phyloP scores from a whole-genome alignment of 495 filamentous ascomycete genomes.

The Daldinia grandis region DNA sequence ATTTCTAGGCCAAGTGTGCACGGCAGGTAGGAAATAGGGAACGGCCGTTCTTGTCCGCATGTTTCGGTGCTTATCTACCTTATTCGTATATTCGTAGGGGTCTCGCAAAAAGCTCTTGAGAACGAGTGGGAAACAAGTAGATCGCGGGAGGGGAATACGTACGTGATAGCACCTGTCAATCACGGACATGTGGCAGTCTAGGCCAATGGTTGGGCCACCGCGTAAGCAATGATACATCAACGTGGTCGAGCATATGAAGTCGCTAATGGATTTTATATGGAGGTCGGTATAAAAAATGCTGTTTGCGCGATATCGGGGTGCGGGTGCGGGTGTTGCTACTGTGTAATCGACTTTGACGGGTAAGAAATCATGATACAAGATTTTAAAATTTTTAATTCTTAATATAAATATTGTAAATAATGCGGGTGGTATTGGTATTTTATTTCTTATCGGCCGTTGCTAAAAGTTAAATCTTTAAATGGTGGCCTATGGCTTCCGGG shows the following conservation, averaged over 20 bases:
- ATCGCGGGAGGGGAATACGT: neutral
- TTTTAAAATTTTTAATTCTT: no score
- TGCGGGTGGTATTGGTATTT: neutral
- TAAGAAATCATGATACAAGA: neutral
- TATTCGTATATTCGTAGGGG: neutral
- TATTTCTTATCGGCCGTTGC: neutral
- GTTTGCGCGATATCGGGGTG: constrained; percentile 6
- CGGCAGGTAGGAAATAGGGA: neutral
- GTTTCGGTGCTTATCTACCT: neutral
- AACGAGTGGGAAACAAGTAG: neutral
- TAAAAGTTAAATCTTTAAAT: neutral
- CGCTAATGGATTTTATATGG: constrained; percentile 3
- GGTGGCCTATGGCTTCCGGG: neutral
- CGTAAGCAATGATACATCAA: constrained; percentile 24
- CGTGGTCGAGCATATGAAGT: constrained; percentile 24
- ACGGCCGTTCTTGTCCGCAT: neutral
- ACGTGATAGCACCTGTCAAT: constrained; percentile 22
- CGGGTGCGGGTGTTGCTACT: neutral
- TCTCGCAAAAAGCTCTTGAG: neutral
- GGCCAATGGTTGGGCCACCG: constrained; percentile 22
- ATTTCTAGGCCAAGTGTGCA: neutral
- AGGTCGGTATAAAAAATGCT: constrained; percentile 2
- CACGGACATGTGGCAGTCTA: constrained; percentile 35
- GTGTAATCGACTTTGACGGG: neutral
- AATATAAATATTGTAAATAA: no score